Evolutionary conservation across 1,284 basidiomycete species (phyloP), one percentile per base, ranked within the genome.

Genomic region (Apiotrichum domesticum): DNA sequence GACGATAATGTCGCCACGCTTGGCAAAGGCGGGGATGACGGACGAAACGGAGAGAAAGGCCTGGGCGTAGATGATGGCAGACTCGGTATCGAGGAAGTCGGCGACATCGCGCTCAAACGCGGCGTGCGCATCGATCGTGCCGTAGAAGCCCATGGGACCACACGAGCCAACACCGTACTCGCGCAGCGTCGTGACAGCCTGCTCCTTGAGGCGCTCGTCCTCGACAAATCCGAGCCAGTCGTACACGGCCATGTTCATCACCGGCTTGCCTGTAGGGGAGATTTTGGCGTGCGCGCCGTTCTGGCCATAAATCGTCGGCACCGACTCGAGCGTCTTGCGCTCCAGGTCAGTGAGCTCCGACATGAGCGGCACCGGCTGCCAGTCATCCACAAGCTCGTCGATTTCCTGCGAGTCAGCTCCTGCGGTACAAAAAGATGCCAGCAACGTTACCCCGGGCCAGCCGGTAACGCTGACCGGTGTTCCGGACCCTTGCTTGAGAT

Each of bases 1-100:
- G n/a, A 99, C 89, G 70, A 99, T 95, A 67, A 98, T 86, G 70
- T 99, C 96, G 3, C 94, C 94, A 63, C 96, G 87, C 75, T 99
- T 99, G 79, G 89, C 91, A 74, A 98, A 99, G 1, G 95, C 91
- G 0, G 95, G 90, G 59, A 98, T 98, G 68, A 95, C 93, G 29
- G 92, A 96, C 2, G 90, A 87, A 63, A 92, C 85, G 56, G 93
- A 93, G 11, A 88, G 86, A 77, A 96, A 98, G 7, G 86, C 87
- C 78, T 98, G 96, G 3, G 93, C 87, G 78, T 98, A 98, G 64
- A 98, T 83, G 73, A 98, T 98, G 41, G 87, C 80, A 1, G 86
- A 81, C 72, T 97, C 91, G 3, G 88, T 86, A 14, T 91, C 90
- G 44, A 98, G 79, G 76, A 98, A 98, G 48, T 87, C 84, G 8